Conservation (phyloP, 805 yeast genomes). For the Schwanniomyces occidentalis region DNA sequence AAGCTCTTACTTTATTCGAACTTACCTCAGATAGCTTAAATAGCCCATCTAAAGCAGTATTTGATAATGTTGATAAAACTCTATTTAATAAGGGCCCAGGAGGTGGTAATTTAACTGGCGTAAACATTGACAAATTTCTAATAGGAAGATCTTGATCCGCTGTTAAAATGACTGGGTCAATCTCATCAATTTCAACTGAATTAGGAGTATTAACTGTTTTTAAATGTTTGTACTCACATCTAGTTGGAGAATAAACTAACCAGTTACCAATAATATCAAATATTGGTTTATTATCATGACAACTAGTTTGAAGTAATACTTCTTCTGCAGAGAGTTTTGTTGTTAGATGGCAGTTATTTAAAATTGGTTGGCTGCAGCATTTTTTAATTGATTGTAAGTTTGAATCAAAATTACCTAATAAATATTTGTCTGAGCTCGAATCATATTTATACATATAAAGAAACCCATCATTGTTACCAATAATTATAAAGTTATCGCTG, state of each 20-base stretch:
- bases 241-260: constrained; percentile 48
- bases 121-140: constrained; percentile 19
- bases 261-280: constrained; percentile 51
- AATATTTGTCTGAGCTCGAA: neutral
- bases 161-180: constrained; percentile 12
- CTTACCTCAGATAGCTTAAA: constrained; percentile 50
- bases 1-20: constrained; percentile 42
- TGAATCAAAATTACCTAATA: constrained; percentile 17
- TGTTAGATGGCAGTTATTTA: constrained; percentile 11
- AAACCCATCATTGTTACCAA: constrained; percentile 24
- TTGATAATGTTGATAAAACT: constrained; percentile 49
- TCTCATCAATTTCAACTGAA: constrained; percentile 4
- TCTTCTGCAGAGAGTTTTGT: constrained; percentile 17
- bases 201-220: constrained; percentile 16
- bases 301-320: constrained; percentile 30
- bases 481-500: constrained; percentile 19
- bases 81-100: constrained; percentile 49
- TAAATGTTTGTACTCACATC: constrained; percentile 33
- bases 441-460: constrained; percentile 15
- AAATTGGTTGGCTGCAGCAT: constrained; percentile 20
- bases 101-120: constrained; percentile 50
- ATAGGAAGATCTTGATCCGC: constrained; percentile 1
- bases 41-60: constrained; percentile 53
- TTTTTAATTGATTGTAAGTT: constrained; percentile 19
- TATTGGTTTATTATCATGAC: constrained; percentile 39